Evolutionary conservation across 192 early-diverging fungal species (phyloP), one percentile per base, ranked within the genome.

Genomic region (Thamnidium elegans): DNA sequence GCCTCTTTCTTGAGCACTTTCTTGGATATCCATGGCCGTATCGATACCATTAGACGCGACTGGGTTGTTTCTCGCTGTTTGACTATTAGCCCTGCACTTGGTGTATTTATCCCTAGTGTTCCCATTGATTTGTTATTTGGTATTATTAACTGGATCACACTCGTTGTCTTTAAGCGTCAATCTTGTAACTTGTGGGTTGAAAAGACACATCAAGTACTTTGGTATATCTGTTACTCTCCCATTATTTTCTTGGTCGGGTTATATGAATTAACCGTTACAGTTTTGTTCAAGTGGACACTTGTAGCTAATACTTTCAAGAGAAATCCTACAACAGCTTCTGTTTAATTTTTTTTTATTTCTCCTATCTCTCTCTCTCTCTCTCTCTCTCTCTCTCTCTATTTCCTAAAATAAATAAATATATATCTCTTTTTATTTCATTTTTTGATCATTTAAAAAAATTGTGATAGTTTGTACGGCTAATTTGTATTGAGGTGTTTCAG

Each of bases 1-100:
- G 65, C 74, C 0, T 67, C 69, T 4, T 76, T 76, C 46, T 47
- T 76, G 10, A 19, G 46, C 36, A 68, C 69, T n/a, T 26, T 71
- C 11, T 26, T 70, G 14, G 59, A 43, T 19, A 8, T 75, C 19
- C 48, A 47, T 0, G 7, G 36, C 10, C 13, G 26, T 4, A 19
- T 66, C 46, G 66, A 58, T 2, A 21, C 32, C 7, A 20, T 56
- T 7, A 47, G 55, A 31, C 36, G 31, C 13, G 13, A 44, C 13
- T 63, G 50, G 59, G 36, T n/a, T 15, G 26, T 43, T 20, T 20
- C 20, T 10, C 19, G 63, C 15, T 30, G 30, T 50, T 30, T 72
- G 7, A 32, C 13, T 7, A 17, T 43, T 5, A 13, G 21, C n/a
- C 26, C 54, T 4, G 7, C 19, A 59, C 43, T 53, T 4, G 52